Conservation (phyloP, 208 protist genomes). For the Balamuthia mandrillaris region DNA sequence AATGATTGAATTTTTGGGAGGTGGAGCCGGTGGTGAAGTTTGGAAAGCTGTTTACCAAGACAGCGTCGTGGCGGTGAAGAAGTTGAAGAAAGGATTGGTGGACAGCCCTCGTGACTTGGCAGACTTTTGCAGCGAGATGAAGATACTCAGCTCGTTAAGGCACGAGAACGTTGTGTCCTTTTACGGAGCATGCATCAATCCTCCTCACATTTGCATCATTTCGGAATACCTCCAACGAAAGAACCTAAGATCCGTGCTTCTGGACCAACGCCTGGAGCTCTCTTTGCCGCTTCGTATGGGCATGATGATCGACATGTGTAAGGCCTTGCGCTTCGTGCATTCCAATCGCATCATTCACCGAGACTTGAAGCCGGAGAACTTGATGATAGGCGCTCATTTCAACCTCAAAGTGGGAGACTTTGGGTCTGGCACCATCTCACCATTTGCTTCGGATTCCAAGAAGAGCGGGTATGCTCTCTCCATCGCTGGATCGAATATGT, state of each 20-base stretch:
- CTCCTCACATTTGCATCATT: conserved; percentile 23
- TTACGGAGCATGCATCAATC: conserved; percentile 20
- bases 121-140: conserved; percentile 22
- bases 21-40: conserved; percentile 6
- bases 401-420: neutral
- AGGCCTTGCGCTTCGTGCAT: neutral
- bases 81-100: conserved; percentile 9
- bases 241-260: conserved; percentile 28
- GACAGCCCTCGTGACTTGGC: neutral
- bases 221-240: conserved; percentile 29
- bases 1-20: neutral
- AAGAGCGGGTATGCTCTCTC: neutral
- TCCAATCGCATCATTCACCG: neutral
- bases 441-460: neutral
- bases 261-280: neutral
- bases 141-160: conserved; percentile 18
- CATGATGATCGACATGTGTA: conserved; percentile 32
- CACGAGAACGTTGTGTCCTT: conserved; percentile 27
- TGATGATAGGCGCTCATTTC: conserved; percentile 19
- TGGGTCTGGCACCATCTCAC: no score
- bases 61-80: conserved; percentile 17
- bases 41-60: conserved; percentile 28
- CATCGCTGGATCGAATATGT: conserved; percentile 10
- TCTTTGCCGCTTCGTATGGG: neutral
- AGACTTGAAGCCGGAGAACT: neutral